These are phyloP conservation scores for Pochonia chlamydosporia DNA, from an alignment of 2,329 filamentous ascomycete species.

Conservation along the genomic window DNA sequence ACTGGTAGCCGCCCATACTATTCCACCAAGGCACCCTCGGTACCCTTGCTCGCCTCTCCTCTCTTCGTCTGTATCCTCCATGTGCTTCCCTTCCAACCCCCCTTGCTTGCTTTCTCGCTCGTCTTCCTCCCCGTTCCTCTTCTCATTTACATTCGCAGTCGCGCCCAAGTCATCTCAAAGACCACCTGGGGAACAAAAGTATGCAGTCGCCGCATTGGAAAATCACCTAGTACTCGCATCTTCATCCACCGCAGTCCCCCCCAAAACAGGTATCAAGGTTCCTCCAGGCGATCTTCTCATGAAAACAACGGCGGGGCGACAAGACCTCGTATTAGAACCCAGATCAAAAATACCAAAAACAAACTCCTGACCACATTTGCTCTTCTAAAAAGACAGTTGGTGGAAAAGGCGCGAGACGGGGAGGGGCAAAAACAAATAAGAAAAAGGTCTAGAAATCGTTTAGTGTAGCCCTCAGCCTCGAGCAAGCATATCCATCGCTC, in stretches of 20 bases:
- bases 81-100: background rate
- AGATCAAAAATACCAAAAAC: conserved; percentile 24
- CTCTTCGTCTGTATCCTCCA: background rate
- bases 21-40: conserved; percentile 3
- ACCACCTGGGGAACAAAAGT: background rate
- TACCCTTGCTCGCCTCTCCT: background rate
- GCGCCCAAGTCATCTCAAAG: background rate
- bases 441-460: conserved; percentile 6
- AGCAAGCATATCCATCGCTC: background rate
- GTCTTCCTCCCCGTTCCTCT: background rate
- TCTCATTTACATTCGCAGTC: background rate
- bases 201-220: background rate
- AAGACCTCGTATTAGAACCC: conserved; percentile 37
- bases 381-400: conserved; percentile 22
- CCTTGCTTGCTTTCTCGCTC: background rate
- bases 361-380: conserved; percentile 42
- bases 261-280: conserved; percentile 3
- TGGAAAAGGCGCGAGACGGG: conserved; percentile 15
- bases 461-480: conserved; percentile 1
- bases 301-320: conserved; percentile 16
- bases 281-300: background rate
- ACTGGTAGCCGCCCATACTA: conserved; percentile 21
- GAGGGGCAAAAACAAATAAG: conserved; percentile 14
- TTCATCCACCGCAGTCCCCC: background rate
- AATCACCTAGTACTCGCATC: background rate